Evolutionary conservation across 1,284 basidiomycete genomes (phyloP).

Genomic region (Testicularia cyperi): DNA sequence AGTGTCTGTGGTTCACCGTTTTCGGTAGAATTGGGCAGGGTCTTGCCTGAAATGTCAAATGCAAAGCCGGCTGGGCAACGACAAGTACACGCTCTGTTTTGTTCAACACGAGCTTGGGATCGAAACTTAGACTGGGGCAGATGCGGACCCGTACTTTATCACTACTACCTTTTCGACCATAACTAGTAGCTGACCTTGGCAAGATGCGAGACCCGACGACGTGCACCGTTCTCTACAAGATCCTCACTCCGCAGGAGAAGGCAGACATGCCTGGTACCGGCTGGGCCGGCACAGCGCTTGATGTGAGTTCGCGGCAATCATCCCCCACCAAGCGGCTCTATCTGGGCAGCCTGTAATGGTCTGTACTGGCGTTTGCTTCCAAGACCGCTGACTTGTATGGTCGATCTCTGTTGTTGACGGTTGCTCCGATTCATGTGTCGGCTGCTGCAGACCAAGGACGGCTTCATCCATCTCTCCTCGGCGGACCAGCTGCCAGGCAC

Average conservation of each 20-base stretch:
- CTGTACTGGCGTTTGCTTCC: no score
- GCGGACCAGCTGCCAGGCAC: slow-evolving; percentile 43
- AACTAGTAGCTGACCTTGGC: background rate
- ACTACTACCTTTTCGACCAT: background rate
- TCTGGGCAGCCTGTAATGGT: no score
- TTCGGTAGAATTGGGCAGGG: no score
- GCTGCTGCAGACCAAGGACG: slow-evolving; percentile 38
- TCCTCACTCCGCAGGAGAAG: slow-evolving; percentile 45
- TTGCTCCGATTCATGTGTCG: background rate
- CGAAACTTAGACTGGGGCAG: no score
- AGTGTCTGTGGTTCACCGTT: no score
- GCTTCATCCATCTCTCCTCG: slow-evolving; percentile 52
- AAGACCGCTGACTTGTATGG: no score
- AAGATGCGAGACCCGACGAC: slow-evolving; percentile 38
- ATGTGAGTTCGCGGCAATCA: no score
- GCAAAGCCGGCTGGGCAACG: no score
- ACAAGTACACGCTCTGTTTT: no score
- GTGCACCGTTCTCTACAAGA: slow-evolving; percentile 51
- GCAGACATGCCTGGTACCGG: slow-evolving; percentile 18
- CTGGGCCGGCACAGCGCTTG: slow-evolving; percentile 47
- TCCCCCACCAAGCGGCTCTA: no score
- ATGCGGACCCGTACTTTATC: background rate
- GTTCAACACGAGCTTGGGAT: no score
- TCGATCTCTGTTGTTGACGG: background rate
- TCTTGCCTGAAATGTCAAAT: no score